Percentiles rank a stretch among this genome's conserved stretches.
Evolutionary conservation across 2,329 filamentous ascomycete genomes (phyloP).

Genomic region (Tolypocladium guangdongense): DNA sequence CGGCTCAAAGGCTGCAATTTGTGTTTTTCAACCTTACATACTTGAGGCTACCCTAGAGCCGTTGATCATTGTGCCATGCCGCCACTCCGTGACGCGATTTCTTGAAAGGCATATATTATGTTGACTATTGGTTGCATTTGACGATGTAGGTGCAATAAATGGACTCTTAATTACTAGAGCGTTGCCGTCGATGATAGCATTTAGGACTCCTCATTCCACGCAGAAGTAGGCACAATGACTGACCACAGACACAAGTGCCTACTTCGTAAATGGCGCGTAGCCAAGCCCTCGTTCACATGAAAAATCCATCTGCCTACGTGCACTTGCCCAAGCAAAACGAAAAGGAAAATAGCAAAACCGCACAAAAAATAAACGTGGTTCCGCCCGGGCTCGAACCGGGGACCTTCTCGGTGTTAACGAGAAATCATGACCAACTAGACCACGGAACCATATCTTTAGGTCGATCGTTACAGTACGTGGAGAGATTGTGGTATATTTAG

Average conservation of each 20-base stretch:
- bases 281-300: too few species aligned
- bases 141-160: too few species aligned
- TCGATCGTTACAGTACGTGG: not conserved
- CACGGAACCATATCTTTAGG: slow-evolving; percentile 9
- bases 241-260: too few species aligned
- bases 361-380: slow-evolving; percentile 10
- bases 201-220: too few species aligned
- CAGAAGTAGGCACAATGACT: too few species aligned
- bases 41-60: not conserved
- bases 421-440: slow-evolving; percentile 18
- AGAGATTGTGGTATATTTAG: not conserved
- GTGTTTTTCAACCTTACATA: not conserved
- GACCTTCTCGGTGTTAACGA: slow-evolving; percentile 18
- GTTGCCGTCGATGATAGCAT: too few species aligned
- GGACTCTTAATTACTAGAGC: too few species aligned
- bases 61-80: not conserved
- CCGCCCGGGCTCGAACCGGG: slow-evolving; percentile 17
- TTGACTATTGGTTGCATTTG: not conserved
- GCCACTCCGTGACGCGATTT: not conserved
- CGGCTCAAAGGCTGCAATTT: not conserved
- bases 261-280: too few species aligned
- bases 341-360: too few species aligned
- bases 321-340: not conserved
- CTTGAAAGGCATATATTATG: too few species aligned
- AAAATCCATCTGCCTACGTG: too few species aligned